Evolutionary conservation across 805 yeast species (phyloP).

Genomic region (Schwanniomyces pseudopolymorphus): DNA sequence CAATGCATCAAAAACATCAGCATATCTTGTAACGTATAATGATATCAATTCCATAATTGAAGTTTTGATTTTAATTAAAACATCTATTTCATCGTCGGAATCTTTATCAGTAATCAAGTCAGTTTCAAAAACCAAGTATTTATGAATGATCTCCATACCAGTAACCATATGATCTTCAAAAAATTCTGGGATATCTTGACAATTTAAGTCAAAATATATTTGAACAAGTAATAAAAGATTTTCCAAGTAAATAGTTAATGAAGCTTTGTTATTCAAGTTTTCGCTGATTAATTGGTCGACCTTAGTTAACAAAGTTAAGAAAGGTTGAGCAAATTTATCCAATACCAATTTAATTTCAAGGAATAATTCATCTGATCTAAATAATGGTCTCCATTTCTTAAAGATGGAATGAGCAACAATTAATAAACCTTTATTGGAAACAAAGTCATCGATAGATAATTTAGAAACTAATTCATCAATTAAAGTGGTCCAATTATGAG

Average conservation of each 20-base stretch:
- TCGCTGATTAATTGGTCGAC: constrained; percentile 65
- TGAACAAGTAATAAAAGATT: constrained; percentile 71
- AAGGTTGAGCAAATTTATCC: constrained; percentile 79
- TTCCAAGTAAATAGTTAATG: constrained; percentile 60
- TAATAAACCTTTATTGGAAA: constrained; percentile 78
- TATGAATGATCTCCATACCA: constrained; percentile 81
- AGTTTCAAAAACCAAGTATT: constrained; percentile 66
- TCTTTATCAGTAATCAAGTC: constrained; percentile 52
- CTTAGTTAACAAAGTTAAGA: constrained; percentile 61
- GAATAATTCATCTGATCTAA: constrained; percentile 86
- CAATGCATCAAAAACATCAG: constrained; percentile 82
- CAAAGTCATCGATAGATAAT: constrained; percentile 64
- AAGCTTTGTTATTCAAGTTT: constrained; percentile 46
- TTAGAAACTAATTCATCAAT: constrained; percentile 70
- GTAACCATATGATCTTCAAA: constrained; percentile 83
- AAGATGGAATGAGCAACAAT: constrained; percentile 94
- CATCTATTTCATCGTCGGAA: constrained; percentile 69
- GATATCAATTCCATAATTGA: constrained; percentile 82
- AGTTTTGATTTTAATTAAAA: constrained; percentile 70
- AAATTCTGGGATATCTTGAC: constrained; percentile 97
- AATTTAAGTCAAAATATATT: constrained; percentile 88
- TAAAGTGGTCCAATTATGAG: constrained; percentile 80
- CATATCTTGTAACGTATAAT: constrained; percentile 85
- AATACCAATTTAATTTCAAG: constrained; percentile 84
- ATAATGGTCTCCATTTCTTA: constrained; percentile 94